Percentiles rank a stretch among this genome's conserved stretches.
These are phyloP conservation scores for Pittosporum tobira DNA, from an alignment of 129 eudicot species.

Conservation along the genomic window DNA sequence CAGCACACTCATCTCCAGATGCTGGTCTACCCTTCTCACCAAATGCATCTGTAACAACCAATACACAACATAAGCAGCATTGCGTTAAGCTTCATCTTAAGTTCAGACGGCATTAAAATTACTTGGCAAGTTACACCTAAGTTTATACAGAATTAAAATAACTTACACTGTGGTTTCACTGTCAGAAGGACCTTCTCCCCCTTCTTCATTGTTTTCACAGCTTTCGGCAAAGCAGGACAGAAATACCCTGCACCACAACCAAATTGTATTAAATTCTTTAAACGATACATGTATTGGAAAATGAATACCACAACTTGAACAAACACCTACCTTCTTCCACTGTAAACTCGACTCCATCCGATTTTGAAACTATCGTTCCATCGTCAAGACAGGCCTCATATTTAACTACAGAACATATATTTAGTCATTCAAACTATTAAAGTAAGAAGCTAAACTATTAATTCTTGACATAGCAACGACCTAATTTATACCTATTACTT, in stretches of 20 bases:
- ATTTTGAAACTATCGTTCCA: constrained; percentile 53
- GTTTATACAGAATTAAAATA: too few species aligned
- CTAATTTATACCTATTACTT: constrained; percentile 50
- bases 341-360: constrained; percentile 67
- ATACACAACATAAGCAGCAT: background rate
- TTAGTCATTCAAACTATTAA: too few species aligned
- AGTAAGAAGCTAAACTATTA: too few species aligned
- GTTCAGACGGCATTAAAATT: too few species aligned
- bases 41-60: constrained; percentile 58
- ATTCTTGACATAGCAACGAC: too few species aligned
- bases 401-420: constrained; percentile 38
- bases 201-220: constrained; percentile 90
- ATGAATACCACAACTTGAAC: background rate
- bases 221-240: constrained; percentile 77
- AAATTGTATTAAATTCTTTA: too few species aligned
- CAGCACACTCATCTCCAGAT: constrained; percentile 47
- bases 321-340: constrained; percentile 49
- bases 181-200: constrained; percentile 60
- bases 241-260: constrained; percentile 38
- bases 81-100: too few species aligned
- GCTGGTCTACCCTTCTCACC: constrained; percentile 83
- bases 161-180: constrained; percentile 83
- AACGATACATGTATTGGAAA: background rate
- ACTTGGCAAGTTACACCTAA: background rate
- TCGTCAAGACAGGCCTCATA: constrained; percentile 70